These are phyloP conservation scores for Penicillium sp. DNA, from an alignment of 2,329 filamentous ascomycete genomes.

Conservation along the genomic window DNA sequence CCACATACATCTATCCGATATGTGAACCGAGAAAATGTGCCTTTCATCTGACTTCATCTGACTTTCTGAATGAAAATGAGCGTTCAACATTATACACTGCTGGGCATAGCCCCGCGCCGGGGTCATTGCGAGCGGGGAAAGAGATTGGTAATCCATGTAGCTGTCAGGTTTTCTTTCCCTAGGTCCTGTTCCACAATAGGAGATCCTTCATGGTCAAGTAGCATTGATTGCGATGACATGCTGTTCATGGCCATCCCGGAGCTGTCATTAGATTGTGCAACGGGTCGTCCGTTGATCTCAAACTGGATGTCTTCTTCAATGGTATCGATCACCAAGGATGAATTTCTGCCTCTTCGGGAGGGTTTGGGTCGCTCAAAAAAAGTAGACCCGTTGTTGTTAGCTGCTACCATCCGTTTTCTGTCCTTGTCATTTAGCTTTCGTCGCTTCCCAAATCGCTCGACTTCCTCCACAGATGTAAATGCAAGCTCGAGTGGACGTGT, in stretches of 20 bases:
- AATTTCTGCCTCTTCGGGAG: not conserved
- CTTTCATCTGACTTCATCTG: not conserved
- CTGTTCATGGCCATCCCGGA: conserved; percentile 9
- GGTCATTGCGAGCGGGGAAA: not conserved
- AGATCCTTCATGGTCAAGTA: conserved; percentile 30
- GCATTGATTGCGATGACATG: conserved; percentile 37
- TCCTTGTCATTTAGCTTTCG: conserved; percentile 36
- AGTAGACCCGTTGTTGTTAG: not conserved
- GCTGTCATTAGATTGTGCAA: conserved; percentile 4
- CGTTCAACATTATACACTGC: not conserved
- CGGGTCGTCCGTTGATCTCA: conserved; percentile 24
- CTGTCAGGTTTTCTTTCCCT: conserved; percentile 1
- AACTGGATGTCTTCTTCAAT: conserved; percentile 25
- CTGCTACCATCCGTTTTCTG: conserved; percentile 24
- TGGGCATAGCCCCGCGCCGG: not conserved
- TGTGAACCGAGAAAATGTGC: not conserved
- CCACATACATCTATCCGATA: not conserved
- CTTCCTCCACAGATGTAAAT: conserved; percentile 32
- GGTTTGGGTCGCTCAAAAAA: conserved; percentile 5
- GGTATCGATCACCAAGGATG: conserved; percentile 5
- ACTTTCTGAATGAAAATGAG: not conserved
- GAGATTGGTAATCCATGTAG: conserved; percentile 10
- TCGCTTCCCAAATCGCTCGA: conserved; percentile 37
- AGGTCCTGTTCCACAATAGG: not conserved
- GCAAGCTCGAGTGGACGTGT: conserved; percentile 36